Base-by-base conservation (phyloP, 305 asterid species). In the Ilex paraguariensis region DNA sequence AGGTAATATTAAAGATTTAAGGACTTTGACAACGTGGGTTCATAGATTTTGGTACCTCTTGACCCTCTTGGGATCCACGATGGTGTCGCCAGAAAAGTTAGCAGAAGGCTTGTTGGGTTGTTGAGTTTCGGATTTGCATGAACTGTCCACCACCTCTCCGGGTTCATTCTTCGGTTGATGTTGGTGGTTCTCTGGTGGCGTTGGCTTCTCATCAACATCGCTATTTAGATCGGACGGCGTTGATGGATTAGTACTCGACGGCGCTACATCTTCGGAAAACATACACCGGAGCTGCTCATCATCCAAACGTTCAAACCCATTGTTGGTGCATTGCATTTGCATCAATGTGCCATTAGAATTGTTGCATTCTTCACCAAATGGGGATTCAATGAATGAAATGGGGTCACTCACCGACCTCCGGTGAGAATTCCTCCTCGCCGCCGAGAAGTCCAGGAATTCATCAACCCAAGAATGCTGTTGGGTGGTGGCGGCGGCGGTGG, bases 381-480 rank as follows among this genome's bases (percentile, higher is more conserved):
- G 66, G 15, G 75, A 67, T 61, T 86, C 91, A 3, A 82, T 84
- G 65, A 87, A 87, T 56, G 95, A 81, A 14, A 90, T 80, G 42
- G 97, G 91, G 64, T 87, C 96, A 64, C 95, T 87, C 14, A 75
- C 86, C 0, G 95, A 77, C 70, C 95, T 82, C 57, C 97, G 82
- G 81, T 86, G 96, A 59, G 75, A 57, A 76, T 66, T 77, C 67
- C 96, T 75, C 3, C 89, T 69, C 13, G 91, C 66, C 5, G 93
- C 70, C 13, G 97, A 82, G 85, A 90, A 90, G 76, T 90, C 96
- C 52, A 87, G 83, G 79, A 90, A 90, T 7, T 90, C 96, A 54
- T 87, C 96, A 6, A 86, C 73, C 97, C 97, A 87, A 1, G 86
- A 79, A 8, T 54, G 63, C 28, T 60, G 72, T 15, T 60, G 66